Conservation (phyloP, 345 rosid genomes). For the Excoecaria agallocha region DNA sequence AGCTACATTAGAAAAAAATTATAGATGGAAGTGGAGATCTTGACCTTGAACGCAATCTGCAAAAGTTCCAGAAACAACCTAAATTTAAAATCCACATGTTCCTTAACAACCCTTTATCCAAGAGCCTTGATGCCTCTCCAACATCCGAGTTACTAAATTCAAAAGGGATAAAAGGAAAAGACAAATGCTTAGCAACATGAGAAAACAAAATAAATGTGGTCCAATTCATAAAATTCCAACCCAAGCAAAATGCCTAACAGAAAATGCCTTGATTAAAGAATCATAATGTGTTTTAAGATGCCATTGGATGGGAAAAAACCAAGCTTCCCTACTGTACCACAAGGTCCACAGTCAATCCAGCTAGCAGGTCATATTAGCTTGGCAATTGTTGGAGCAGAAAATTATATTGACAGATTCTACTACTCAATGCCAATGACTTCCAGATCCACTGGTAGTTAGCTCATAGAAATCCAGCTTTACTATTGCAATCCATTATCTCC, state of each 20-base stretch:
- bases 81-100: constrained; percentile 74
- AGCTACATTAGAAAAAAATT: constrained; percentile 35
- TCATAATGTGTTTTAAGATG: constrained; percentile 26
- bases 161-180: constrained; percentile 28
- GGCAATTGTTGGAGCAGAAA: constrained; percentile 51
- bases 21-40: constrained; percentile 88
- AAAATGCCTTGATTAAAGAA: constrained; percentile 20
- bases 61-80: constrained; percentile 94
- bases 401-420: constrained; percentile 50
- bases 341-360: constrained; percentile 54
- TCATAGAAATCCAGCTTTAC: constrained; percentile 62
- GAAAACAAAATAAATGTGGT: constrained; percentile 24
- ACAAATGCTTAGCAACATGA: constrained; percentile 48
- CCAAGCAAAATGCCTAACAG: constrained; percentile 25
- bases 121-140: constrained; percentile 87
- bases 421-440: constrained; percentile 59
- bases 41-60: constrained; percentile 98
- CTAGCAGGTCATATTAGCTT: constrained; percentile 56
- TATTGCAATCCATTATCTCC: constrained; percentile 74
- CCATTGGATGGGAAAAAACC: constrained; percentile 46
- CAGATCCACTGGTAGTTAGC: constrained; percentile 65
- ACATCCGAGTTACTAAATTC: constrained; percentile 60
- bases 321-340: constrained; percentile 61
- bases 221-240: constrained; percentile 31
- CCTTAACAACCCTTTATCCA: constrained; percentile 70